phyloP scores from a whole-genome alignment of 1,284 basidiomycete species.

The Irpex sp. region DNA sequence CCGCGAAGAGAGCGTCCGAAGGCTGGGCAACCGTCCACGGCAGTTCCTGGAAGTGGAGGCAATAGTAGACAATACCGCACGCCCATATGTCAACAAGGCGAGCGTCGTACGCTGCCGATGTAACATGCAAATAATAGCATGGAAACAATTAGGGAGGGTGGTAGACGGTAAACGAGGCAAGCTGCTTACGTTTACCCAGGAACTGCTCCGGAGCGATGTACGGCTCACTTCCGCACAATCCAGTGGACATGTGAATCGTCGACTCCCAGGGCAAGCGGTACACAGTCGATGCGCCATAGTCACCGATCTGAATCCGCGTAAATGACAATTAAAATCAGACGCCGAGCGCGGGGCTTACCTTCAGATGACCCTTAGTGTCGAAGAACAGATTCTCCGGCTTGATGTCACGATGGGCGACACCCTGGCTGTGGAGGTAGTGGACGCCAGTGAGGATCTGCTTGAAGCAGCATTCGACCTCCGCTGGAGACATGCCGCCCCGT shows the following conservation, averaged over 20 bases:
- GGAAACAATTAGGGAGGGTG: slow-evolving; percentile 24
- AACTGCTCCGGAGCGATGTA: slow-evolving; percentile 99
- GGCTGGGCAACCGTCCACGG: slow-evolving; percentile 95
- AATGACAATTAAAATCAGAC: slow-evolving; percentile 6
- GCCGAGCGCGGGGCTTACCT: slow-evolving; percentile 48
- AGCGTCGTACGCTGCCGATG: slow-evolving; percentile 85
- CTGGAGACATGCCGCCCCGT: slow-evolving; percentile 92
- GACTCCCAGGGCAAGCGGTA: slow-evolving; percentile 98
- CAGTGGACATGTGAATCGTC: slow-evolving; percentile 95
- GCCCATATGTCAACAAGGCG: slow-evolving; percentile 98
- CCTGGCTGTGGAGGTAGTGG: slow-evolving; percentile 89
- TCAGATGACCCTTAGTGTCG: slow-evolving; percentile 90
- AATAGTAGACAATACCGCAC: slow-evolving; percentile 96
- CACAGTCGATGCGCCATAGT: slow-evolving; percentile 97
- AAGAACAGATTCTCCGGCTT: slow-evolving; percentile 98
- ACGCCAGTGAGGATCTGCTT: slow-evolving; percentile 94
- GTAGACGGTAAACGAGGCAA: slow-evolving; percentile 22
- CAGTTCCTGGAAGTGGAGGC: slow-evolving; percentile 94
- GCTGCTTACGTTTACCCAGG: slow-evolving; percentile 84
- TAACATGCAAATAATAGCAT: slow-evolving; percentile 16
- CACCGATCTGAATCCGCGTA: slow-evolving; percentile 71
- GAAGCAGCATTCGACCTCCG: slow-evolving; percentile 97
- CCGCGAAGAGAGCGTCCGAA: slow-evolving; percentile 79
- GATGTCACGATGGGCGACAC: slow-evolving; percentile 96
- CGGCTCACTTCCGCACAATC: slow-evolving; percentile 95